These are phyloP conservation scores for Podaxis rugospora DNA, from an alignment of 768 basidiomycete species.

Conservation along the genomic window DNA sequence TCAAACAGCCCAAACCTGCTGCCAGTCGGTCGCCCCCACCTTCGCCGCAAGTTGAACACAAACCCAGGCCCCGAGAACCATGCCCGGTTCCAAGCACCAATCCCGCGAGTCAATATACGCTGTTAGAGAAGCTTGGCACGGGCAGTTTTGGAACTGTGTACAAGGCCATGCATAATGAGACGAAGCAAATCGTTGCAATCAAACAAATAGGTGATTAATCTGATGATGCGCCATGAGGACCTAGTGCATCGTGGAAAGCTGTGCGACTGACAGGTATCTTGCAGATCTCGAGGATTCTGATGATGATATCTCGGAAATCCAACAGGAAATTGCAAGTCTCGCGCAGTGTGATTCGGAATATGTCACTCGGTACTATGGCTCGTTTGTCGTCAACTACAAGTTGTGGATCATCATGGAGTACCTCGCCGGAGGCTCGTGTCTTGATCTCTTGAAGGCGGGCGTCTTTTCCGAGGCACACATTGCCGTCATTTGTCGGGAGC, in stretches of 20 bases:
- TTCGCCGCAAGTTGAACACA: conserved; percentile 43
- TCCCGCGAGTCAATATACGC: conserved; percentile 85
- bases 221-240: not conserved
- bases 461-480: conserved; percentile 91
- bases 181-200: conserved; percentile 92
- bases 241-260: not conserved
- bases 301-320: conserved; percentile 98
- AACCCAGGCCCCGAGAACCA: conserved; percentile 45
- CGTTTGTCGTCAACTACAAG: conserved; percentile 95
- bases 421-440: conserved; percentile 96
- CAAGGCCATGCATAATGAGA: conserved; percentile 94
- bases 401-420: conserved; percentile 99
- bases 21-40: conserved; percentile 44
- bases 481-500: conserved; percentile 90
- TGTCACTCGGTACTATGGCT: conserved; percentile 94
- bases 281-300: conserved; percentile 96
- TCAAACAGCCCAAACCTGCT: conserved; percentile 33
- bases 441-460: conserved; percentile 92
- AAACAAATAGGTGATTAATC: conserved; percentile 88
- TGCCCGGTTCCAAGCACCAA: conserved; percentile 72
- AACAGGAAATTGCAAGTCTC: conserved; percentile 95
- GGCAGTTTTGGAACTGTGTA: conserved; percentile 97
- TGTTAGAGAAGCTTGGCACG: conserved; percentile 95
- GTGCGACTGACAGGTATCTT: conserved; percentile 7
- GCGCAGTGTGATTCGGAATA: conserved; percentile 96